Base-by-base conservation (phyloP, 352 stramenopile genomes). In the Phytophthora podocarpi region DNA sequence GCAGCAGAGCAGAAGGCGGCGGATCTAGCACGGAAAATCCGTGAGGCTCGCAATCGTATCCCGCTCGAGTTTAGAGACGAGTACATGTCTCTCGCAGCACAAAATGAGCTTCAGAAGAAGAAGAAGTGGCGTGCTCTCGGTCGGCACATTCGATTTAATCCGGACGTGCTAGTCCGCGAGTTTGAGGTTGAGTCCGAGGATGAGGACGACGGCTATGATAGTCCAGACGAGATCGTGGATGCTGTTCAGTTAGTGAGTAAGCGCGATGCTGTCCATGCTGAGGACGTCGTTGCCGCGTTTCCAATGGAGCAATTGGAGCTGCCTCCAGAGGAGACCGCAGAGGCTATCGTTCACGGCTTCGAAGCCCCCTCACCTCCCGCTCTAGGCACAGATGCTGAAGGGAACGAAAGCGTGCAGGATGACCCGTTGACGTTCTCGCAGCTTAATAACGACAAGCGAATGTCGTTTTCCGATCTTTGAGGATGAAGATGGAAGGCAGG, bases 131-230 rank as follows among this genome's bases (percentile, higher is more conserved):
- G 52, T 4, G 46, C 41, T 49, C 46, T 47, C 20, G 59, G 50
- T 48, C 76, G 74, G 47, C 66, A 68, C 20, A 58, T 90, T 47
- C 67, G 41, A 35, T 90, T 85, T 51, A 71, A 84, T 41, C 50
- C 64, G 23, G 70, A 74, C 21, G 59, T 77, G 53, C 66, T 77
- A 27, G 64, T 58, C 35, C 72, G 72, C 34, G 77, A 89, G 65
- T 88, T 89, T 43, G 81, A 90, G 24, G 76, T 85, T 31, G 70
- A 79, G 61, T 85, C 76, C 1, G 74, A 84, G 47, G 72, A 81
- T 4, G 76, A 85, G 28, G 72, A 76, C 16, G 72, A 80, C 9
- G 64, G 55, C 12, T 71, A 66, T 21, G 43, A 79, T 35, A 70
- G 62, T 26, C 67, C 61, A 26, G 74, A 81, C 24, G 68, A 77